phyloP scores from a whole-genome alignment of 345 rosid species.

The Iberis pinnata region DNA sequence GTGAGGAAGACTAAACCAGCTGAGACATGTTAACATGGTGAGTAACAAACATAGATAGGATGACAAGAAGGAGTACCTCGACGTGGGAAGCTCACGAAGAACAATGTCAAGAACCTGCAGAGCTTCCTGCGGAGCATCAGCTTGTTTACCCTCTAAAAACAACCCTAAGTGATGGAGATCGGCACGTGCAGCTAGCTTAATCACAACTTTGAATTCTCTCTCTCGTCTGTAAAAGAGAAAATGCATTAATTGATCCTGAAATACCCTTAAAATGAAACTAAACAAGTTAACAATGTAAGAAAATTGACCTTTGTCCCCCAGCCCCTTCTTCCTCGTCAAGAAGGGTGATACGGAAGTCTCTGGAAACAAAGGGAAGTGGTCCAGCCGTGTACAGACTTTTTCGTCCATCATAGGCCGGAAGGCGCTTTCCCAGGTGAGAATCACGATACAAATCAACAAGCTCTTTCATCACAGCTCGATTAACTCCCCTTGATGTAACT shows the following conservation, averaged over 20 bases:
- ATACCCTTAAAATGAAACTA: not conserved
- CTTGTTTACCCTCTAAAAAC: conserved; percentile 77
- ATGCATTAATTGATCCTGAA: not conserved
- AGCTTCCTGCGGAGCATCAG: conserved; percentile 98
- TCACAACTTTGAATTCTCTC: conserved; percentile 61
- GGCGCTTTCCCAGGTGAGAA: conserved; percentile 84
- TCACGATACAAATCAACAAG: conserved; percentile 53
- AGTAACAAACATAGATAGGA: conserved; percentile 13
- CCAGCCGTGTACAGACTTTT: conserved; percentile 94
- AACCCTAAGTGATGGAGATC: conserved; percentile 81
- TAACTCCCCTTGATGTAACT: conserved; percentile 69
- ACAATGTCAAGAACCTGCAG: conserved; percentile 97
- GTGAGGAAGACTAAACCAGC: conserved; percentile 13
- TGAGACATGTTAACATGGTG: not conserved
- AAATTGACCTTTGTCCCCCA: conserved; percentile 54
- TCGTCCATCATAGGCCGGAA: conserved; percentile 91
- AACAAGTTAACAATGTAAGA: not conserved
- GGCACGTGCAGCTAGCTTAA: conserved; percentile 83
- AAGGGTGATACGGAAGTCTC: conserved; percentile 66
- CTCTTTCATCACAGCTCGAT: conserved; percentile 76
- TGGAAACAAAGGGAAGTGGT: conserved; percentile 69
- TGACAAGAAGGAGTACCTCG: conserved; percentile 44
- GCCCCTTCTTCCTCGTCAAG: conserved; percentile 81
- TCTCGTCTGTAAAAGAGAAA: conserved; percentile 48
- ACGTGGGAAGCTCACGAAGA: conserved; percentile 83